Percentiles rank a stretch among this genome's conserved stretches.
phyloP scores from a whole-genome alignment of 2,329 filamentous ascomycete genomes.

The Lecanicillium sp. region DNA sequence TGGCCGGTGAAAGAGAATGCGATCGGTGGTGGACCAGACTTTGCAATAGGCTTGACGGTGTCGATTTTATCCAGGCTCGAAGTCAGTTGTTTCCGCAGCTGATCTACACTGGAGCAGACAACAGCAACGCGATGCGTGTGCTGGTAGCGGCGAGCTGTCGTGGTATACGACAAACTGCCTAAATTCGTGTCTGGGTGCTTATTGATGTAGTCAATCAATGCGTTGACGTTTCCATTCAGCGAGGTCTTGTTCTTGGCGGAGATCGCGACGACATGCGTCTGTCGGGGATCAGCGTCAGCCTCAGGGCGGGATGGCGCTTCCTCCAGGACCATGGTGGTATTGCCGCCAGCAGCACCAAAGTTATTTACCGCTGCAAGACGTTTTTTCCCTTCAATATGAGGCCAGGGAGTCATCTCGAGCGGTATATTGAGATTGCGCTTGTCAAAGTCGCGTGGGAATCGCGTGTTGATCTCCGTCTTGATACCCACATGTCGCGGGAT shows the following conservation, averaged over 20 bases:
- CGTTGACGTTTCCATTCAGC: slow-evolving; percentile 16
- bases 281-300: slow-evolving; percentile 35
- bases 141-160: slow-evolving; percentile 39
- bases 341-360: slow-evolving; percentile 46
- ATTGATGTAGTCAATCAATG: slow-evolving; percentile 32
- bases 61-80: slow-evolving; percentile 10
- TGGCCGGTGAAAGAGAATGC: slow-evolving; percentile 38
- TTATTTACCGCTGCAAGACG: slow-evolving; percentile 39
- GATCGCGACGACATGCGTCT: slow-evolving; percentile 16
- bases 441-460: slow-evolving; percentile 31
- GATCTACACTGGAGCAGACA: slow-evolving; percentile 3
- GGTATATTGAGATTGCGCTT: slow-evolving; percentile 32
- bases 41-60: slow-evolving; percentile 14
- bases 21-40: slow-evolving; percentile 11
- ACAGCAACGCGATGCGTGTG: slow-evolving; percentile 12
- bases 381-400: slow-evolving; percentile 14
- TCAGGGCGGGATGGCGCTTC: slow-evolving; percentile 36
- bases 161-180: slow-evolving; percentile 43
- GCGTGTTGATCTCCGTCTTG: slow-evolving; percentile 37
- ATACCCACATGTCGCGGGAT: slow-evolving; percentile 49
- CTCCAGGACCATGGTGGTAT: slow-evolving; percentile 48
- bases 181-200: slow-evolving; percentile 29
- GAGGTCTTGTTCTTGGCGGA: slow-evolving; percentile 11
- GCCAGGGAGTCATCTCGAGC: slow-evolving; percentile 26
- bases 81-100: slow-evolving; percentile 15